A percentile compares a stretch with the other conserved stretches of the same genome.
These are phyloP conservation scores for Clitoria ternatea DNA, from an alignment of 306 rosid species.

Conservation along the genomic window DNA sequence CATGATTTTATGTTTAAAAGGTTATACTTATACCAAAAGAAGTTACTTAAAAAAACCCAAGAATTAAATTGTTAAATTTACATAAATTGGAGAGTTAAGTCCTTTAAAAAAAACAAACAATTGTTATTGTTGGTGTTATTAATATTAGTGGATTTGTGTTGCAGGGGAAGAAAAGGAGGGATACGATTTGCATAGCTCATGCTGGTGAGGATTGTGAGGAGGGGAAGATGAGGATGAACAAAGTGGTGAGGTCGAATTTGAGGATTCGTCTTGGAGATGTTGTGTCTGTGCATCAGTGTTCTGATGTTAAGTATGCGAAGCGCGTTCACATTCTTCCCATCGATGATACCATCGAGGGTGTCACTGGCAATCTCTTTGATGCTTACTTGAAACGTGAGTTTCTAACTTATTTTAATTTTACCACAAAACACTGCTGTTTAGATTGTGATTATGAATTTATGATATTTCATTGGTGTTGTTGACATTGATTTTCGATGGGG, in stretches of 20 bases:
- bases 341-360: conserved; percentile 52
- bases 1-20: too few species aligned
- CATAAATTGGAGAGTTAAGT: too few species aligned
- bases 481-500: too few species aligned
- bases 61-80: too few species aligned
- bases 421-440: not conserved
- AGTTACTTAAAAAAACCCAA: too few species aligned
- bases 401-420: not conserved
- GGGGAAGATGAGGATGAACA: conserved; percentile 44
- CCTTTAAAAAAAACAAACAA: too few species aligned
- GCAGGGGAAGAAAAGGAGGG: conserved; percentile 50
- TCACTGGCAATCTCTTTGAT: conserved; percentile 49
- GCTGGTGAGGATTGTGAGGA: conserved; percentile 47
- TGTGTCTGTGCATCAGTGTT: conserved; percentile 48
- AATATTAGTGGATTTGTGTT: not conserved
- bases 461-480: not conserved
- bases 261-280: conserved; percentile 60
- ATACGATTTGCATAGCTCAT: conserved; percentile 42
- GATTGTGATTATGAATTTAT: not conserved
- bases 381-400: conserved; percentile 55
- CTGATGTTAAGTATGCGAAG: conserved; percentile 47
- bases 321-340: conserved; percentile 46
- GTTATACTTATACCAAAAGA: too few species aligned
- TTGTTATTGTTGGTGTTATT: too few species aligned
- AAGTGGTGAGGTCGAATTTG: conserved; percentile 51